phyloP scores from a whole-genome alignment of 2,329 filamentous ascomycete genomes.

The Phoma sp. region DNA sequence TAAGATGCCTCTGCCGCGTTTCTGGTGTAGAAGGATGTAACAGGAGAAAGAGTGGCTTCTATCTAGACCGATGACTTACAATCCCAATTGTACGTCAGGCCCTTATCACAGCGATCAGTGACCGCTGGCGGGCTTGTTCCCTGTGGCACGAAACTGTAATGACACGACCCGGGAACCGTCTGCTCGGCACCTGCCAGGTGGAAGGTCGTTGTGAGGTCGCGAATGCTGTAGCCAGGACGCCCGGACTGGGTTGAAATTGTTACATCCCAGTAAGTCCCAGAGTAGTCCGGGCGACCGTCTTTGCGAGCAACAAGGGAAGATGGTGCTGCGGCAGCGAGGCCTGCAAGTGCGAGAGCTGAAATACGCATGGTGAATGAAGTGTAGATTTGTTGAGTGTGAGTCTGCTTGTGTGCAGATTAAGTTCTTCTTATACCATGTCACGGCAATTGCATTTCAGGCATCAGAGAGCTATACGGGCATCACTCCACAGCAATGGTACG shows the following conservation, averaged over 20 bases:
- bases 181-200: conserved; percentile 5
- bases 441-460: conserved; percentile 7
- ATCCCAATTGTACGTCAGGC: conserved; percentile 17
- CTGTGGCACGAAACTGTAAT: conserved; percentile 25
- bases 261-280: conserved; percentile 21
- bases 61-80: conserved; percentile 6
- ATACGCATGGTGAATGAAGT: conserved; percentile 11
- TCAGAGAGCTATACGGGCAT: conserved; percentile 13
- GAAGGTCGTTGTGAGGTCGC: conserved; percentile 12
- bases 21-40: too few species aligned
- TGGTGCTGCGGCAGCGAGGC: conserved; percentile 5
- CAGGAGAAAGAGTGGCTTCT: too few species aligned
- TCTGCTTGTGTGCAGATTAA: not conserved
- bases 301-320: conserved; percentile 3
- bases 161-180: conserved; percentile 4
- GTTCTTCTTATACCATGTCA: conserved; percentile 8
- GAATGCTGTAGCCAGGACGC: conserved; percentile 18
- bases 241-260: conserved; percentile 16
- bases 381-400: too few species aligned
- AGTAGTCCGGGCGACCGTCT: conserved; percentile 4
- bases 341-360: conserved; percentile 6
- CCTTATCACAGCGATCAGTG: conserved; percentile 11
- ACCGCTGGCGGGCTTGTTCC: conserved; percentile 13
- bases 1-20: too few species aligned
- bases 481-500: conserved; percentile 15